phyloP scores from a whole-genome alignment of 2,329 filamentous ascomycete species.

The Neoascochyta sp. region DNA sequence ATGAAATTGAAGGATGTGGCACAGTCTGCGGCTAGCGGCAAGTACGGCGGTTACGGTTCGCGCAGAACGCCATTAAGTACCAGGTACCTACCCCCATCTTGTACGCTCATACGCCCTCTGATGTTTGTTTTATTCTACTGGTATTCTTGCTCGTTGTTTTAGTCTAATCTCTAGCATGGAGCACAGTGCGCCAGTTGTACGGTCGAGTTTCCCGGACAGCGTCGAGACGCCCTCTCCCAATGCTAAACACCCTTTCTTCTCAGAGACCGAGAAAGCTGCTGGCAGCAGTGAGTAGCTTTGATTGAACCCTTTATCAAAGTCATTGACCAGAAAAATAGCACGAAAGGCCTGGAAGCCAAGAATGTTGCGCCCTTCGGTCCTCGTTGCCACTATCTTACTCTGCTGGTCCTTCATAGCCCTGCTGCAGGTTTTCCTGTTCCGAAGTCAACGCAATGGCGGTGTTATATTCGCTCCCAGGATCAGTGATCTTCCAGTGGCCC shows the following conservation, averaged over 20 bases:
- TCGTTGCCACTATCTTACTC: slow-evolving; percentile 11
- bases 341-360: slow-evolving; percentile 17
- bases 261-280: neutral
- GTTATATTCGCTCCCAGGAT: slow-evolving; percentile 39
- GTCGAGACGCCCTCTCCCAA: neutral
- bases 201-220: neutral
- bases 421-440: slow-evolving; percentile 46
- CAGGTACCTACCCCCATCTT: slow-evolving; percentile 1
- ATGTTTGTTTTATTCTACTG: neutral
- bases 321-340: no score
- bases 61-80: slow-evolving; percentile 4
- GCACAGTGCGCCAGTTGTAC: neutral
- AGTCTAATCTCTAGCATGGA: no score
- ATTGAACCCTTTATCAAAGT: neutral
- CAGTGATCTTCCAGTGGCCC: slow-evolving; percentile 38
- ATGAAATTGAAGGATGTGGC: slow-evolving; percentile 10
- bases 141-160: no score
- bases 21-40: slow-evolving; percentile 7
- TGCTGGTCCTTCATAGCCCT: slow-evolving; percentile 38
- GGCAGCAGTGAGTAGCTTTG: neutral
- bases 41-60: slow-evolving; percentile 6
- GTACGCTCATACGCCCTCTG: neutral
- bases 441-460: slow-evolving; percentile 43
- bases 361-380: slow-evolving; percentile 12
- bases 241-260: neutral